Percentiles rank a stretch among this genome's conserved stretches.
Evolutionary conservation across 805 yeast genomes (phyloP).

Genomic region (Kregervanrija fluxuum): DNA sequence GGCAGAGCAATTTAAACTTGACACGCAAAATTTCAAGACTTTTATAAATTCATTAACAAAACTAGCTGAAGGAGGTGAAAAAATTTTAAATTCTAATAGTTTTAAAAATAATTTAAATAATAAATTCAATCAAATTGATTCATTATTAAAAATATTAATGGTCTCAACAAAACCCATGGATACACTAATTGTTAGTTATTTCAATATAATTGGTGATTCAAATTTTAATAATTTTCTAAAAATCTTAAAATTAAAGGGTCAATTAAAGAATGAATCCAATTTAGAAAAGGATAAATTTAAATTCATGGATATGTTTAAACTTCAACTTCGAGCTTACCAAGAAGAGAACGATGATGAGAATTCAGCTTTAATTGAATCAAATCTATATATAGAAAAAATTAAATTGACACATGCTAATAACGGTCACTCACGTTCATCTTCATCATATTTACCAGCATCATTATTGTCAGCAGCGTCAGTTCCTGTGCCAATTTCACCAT

Average conservation of each 20-base stretch:
- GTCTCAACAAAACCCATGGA: slow-evolving; percentile 61
- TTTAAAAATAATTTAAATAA: slow-evolving; percentile 21
- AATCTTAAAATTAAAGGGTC: slow-evolving; percentile 55
- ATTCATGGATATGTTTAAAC: slow-evolving; percentile 33
- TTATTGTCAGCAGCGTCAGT: slow-evolving; percentile 10
- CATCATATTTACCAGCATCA: slow-evolving; percentile 12
- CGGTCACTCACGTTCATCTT: slow-evolving; percentile 8
- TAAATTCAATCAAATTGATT: slow-evolving; percentile 36
- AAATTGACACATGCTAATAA: slow-evolving; percentile 8
- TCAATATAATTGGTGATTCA: slow-evolving; percentile 59
- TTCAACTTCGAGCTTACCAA: slow-evolving; percentile 30
- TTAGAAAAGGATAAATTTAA: slow-evolving; percentile 31
- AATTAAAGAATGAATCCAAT: slow-evolving; percentile 20
- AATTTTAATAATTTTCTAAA: slow-evolving; percentile 57
- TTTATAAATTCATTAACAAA: slow-evolving; percentile 43
- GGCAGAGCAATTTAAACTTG: slow-evolving; percentile 78
- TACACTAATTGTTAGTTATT: slow-evolving; percentile 55
- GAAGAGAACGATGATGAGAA: slow-evolving; percentile 11
- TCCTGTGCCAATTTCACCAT: slow-evolving; percentile 7
- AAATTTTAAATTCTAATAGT: slow-evolving; percentile 19
- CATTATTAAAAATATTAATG: slow-evolving; percentile 60
- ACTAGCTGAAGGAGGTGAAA: slow-evolving; percentile 31
- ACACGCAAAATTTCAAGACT: slow-evolving; percentile 56
- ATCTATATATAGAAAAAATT: slow-evolving; percentile 19
- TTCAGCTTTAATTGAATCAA: slow-evolving; percentile 25